Conservation (phyloP, 1,284 basidiomycete genomes). For the Cystobasidium sp. region DNA sequence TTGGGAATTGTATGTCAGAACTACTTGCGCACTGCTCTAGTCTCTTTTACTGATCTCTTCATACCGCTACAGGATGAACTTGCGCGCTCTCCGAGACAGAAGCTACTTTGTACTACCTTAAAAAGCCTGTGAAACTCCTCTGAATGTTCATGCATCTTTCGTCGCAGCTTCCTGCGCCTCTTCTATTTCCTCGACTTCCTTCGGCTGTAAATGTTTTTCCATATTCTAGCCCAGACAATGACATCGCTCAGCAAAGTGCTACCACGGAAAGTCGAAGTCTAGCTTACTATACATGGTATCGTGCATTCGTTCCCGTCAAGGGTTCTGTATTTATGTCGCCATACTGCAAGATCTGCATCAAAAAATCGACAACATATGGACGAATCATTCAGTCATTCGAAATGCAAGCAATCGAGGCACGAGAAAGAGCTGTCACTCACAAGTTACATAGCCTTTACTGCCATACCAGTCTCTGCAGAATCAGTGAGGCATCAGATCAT, state of each 20-base stretch:
- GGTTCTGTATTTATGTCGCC: conserved; percentile 19
- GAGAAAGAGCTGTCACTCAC: conserved; percentile 1
- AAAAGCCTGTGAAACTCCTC: neutral
- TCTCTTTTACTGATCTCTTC: neutral
- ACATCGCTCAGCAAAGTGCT: too few species aligned
- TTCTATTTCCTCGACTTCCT: too few species aligned
- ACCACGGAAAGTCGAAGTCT: neutral
- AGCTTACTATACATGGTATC: conserved; percentile 16
- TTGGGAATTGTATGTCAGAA: conserved; percentile 65
- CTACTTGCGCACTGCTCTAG: neutral
- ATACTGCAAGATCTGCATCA: neutral
- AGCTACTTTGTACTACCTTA: conserved; percentile 35
- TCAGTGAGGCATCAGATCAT: neutral
- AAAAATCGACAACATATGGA: neutral
- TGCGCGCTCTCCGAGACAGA: conserved; percentile 35
- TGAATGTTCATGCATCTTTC: neutral
- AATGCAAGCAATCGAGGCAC: too few species aligned
- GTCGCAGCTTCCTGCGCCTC: too few species aligned
- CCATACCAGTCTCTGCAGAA: conserved; percentile 28
- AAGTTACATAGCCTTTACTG: conserved; percentile 17
- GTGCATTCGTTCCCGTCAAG: conserved; percentile 4
- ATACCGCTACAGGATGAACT: conserved; percentile 18
- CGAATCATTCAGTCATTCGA: too few species aligned
- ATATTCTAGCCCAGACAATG: neutral
- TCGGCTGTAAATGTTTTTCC: conserved; percentile 2